Conservation (phyloP, 169 alveolate genomes). For the Eimeria tenella region DNA sequence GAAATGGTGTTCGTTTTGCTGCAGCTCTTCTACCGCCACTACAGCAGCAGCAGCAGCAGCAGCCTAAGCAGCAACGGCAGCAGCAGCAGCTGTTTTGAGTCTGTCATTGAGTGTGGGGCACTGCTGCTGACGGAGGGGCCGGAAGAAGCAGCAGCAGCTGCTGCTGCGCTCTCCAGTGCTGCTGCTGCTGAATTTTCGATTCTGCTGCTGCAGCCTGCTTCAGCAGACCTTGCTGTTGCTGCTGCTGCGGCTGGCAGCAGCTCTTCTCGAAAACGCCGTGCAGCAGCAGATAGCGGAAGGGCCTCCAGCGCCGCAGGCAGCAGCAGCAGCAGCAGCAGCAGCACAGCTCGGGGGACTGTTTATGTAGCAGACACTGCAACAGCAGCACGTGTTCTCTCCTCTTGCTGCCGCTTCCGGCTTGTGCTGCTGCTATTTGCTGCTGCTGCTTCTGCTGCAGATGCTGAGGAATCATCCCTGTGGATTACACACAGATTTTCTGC, state of each 20-base stretch:
- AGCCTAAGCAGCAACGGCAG: background rate
- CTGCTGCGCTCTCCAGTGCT: background rate
- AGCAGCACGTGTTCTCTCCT: background rate
- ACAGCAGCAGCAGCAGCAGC: background rate
- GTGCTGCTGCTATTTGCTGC: conserved; percentile 11
- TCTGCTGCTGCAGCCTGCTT: background rate
- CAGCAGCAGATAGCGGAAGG: background rate
- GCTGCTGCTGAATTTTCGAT: background rate
- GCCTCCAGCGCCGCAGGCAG: background rate
- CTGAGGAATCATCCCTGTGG: background rate
- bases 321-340: background rate
- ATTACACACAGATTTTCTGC: background rate
- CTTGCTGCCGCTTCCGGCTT: background rate
- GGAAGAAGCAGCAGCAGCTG: conserved; percentile 1
- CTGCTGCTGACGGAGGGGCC: background rate
- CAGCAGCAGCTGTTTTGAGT: background rate
- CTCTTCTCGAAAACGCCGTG: background rate
- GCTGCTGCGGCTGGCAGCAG: background rate
- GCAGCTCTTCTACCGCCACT: background rate
- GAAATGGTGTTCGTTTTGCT: background rate
- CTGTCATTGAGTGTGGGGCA: background rate
- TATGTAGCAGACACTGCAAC: background rate
- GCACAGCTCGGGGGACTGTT: background rate
- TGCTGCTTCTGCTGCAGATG: background rate
- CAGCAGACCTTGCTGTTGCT: background rate